A percentile compares a stretch with the other conserved stretches of the same genome.
These are phyloP conservation scores for Saccharomyces cerevisiae DNA, from an alignment of 805 yeast genomes.

Conservation along the genomic window DNA sequence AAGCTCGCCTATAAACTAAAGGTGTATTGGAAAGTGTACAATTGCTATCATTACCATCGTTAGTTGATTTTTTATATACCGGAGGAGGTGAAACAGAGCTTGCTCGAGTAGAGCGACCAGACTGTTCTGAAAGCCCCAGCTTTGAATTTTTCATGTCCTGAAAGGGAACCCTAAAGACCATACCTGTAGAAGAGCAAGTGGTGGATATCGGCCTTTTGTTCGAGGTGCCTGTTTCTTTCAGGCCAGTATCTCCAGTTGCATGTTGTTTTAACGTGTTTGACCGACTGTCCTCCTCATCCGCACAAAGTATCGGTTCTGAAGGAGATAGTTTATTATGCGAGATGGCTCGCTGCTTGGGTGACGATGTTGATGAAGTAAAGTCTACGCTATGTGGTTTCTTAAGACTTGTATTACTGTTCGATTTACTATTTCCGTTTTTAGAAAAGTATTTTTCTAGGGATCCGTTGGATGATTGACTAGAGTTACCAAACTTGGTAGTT, in stretches of 20 bases:
- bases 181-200: conserved; percentile 29
- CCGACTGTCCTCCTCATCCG: background rate
- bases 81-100: background rate
- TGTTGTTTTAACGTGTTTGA: background rate
- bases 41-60: background rate
- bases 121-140: background rate
- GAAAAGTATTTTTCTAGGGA: background rate
- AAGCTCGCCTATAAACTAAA: background rate
- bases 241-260: background rate
- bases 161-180: conserved; percentile 58
- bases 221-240: background rate
- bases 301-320: background rate
- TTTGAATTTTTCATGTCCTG: conserved; percentile 35
- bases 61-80: background rate
- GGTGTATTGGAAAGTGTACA: background rate
- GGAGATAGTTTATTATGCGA: background rate
- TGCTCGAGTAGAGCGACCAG: background rate
- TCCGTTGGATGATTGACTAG: background rate
- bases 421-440: background rate
- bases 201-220: conserved; percentile 9
- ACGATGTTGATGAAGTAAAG: background rate
- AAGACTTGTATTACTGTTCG: background rate
- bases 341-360: background rate
- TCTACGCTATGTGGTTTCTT: background rate
- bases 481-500: background rate